Base-by-base conservation (phyloP, 108 stramenopile species). In the Skeletonema marinoi region DNA sequence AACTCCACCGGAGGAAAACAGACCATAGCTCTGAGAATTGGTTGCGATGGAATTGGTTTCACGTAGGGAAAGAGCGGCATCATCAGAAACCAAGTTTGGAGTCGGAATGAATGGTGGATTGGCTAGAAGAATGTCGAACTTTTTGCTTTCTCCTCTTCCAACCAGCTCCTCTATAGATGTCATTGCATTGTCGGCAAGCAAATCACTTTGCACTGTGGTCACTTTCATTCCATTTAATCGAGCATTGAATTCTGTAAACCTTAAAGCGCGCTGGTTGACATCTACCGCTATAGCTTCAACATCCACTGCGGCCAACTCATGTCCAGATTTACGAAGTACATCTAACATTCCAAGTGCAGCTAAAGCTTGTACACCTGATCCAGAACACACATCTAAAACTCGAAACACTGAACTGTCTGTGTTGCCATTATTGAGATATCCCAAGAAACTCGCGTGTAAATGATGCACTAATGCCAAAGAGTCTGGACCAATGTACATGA, bases 51-150 rank as follows among this genome's bases (percentile, higher is more conserved):
- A n/a, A 44, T 39, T 17, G 9, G 74, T 31, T 6, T 36, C 66
- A 14, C 56, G 68, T 17, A 84, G 60, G 14, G 78, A 66, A 30
- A 75, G 48, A 32, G 69, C 84, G 32, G 21, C 50, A 32, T 78
- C 44, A 50, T 83, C 78, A 14, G 65, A 66, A 50, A 58, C 12
- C 33, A 71, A 4, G 25, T 88, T 87, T 8, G 96, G 96, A 10
- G 91, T 89, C 11, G 96, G 96, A 16, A 96, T 88, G 74, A 96
- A 96, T 25, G 96, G 96, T 35, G 96, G 96, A 85, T 96, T 96
- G 9, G 93, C 87, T 7, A 95, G 66, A 14, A 96, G 69, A 12
- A 90, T 35, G 72, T 89, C 88, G 51, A 86, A 85, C 44, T 62
- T 78, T 73, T 25, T 17, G 13, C 75, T 60, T 32, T 71, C 63